These are phyloP conservation scores for Saccharomycopsis phalli DNA, from an alignment of 1,139 yeast species.

Conservation along the genomic window DNA sequence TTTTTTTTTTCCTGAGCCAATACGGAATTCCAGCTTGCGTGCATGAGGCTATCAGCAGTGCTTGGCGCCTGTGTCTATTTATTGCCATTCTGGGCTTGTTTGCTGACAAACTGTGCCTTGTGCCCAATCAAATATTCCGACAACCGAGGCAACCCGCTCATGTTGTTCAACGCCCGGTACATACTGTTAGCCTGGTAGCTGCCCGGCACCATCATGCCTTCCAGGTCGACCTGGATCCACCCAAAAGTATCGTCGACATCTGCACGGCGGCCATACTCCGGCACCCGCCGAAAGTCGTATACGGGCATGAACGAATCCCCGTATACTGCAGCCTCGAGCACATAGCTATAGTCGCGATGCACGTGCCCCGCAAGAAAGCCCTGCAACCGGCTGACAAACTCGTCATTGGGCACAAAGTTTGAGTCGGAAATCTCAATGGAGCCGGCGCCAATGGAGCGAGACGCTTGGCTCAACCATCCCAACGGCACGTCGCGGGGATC, in stretches of 20 bases:
- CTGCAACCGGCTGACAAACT: slow-evolving; percentile 28
- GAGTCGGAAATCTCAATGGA: slow-evolving; percentile 1
- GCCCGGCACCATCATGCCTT: slow-evolving; percentile 45
- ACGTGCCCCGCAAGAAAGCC: slow-evolving; percentile 27
- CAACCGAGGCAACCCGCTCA: slow-evolving; percentile 43
- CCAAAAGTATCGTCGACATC: slow-evolving; percentile 69
- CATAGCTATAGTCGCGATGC: slow-evolving; percentile 47
- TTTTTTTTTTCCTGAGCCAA: too few relatives aligned
- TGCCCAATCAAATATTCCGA: slow-evolving; percentile 46
- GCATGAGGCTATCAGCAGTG: too few relatives aligned
- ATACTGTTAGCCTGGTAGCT: slow-evolving; percentile 52
- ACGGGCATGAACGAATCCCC: slow-evolving; percentile 56
- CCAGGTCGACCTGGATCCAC: slow-evolving; percentile 49
- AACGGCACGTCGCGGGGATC: slow-evolving; percentile 29
- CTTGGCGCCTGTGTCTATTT: too few relatives aligned
- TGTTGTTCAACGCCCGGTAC: slow-evolving; percentile 50
- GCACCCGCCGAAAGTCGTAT: slow-evolving; percentile 60
- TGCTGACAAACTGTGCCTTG: slow-evolving; percentile 24
- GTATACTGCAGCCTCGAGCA: slow-evolving; percentile 54
- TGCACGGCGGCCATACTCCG: slow-evolving; percentile 61
- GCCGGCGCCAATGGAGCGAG: neutral
- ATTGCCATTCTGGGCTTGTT: too few relatives aligned
- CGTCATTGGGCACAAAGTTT: slow-evolving; percentile 25
- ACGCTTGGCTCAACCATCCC: slow-evolving; percentile 24
- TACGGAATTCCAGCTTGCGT: too few relatives aligned